Base-by-base conservation (phyloP, 2,329 filamentous ascomycete species). In the Talaromyces sp. region DNA sequence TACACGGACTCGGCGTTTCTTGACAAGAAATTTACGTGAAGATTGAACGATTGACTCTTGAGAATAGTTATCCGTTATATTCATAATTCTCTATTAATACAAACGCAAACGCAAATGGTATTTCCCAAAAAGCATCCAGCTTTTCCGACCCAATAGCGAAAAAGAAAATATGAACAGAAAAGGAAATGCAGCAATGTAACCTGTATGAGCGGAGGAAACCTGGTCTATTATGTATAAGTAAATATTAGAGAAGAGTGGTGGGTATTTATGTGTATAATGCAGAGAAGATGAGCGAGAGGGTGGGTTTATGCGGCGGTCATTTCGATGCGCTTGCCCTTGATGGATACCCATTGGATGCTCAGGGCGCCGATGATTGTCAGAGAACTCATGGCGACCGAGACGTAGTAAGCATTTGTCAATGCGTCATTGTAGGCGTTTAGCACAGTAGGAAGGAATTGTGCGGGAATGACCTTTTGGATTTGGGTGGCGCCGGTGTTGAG, bases 321-420 rank as follows among this genome's bases (percentile, higher is more conserved):
- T n/a, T 74, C 71, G 50, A 75, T 60, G 35, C 72, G 74, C 63
- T 70, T 75, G 4, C 73, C 75, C 68, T 78, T 80, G 31, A 81
- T 75, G 3, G 74, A 78, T 61, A 77, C 72, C 79, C 79, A 81
- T 68, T 80, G 72, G 7, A 81, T 67, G 41, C 74, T 74, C 24
- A 78, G 65, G 1, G 76, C 73, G 0, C 73, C 75, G 39, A 79
- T 33, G 6, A 77, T 66, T 2, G 71, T 72, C 43, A 79, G 59
- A n/a, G 72, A 73, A 10, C 72, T 71, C 73, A 80, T 78, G 22
- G 54, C 43, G 33, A 66, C 43, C 2, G 59, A 61, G 10, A 66
- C 59, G 33, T 58, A 59, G 13, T 58, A 63, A 2, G 59, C 33
- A 33, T 63, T 62, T 2, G 47, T 58, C 43, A 66, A 37, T 45